Base-by-base conservation (phyloP, 1,284 basidiomycete species). In the Ustilago loliicola region DNA sequence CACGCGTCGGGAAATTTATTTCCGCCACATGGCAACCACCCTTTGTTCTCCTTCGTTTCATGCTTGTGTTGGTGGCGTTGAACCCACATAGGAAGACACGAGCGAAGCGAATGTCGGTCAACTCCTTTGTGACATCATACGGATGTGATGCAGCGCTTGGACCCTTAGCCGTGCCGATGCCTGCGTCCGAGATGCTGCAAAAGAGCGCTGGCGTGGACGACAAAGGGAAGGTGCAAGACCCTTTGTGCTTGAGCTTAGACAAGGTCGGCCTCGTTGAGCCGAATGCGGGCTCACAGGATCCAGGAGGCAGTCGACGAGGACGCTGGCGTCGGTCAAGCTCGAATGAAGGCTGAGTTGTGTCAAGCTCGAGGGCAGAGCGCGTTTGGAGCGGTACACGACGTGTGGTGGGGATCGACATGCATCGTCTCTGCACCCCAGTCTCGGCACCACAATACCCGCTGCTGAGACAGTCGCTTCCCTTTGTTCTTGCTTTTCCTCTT, bases 341-440 rank as follows among this genome's bases (percentile, higher is more conserved):
- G 42, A 45, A 8, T 21, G 42, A 21, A 21, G 42, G 9, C 38
- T 40, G 11, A 40, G 45, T 25, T 10, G 45, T 21, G 45, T 48
- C 45, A 11, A 13, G 6, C 17, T 15, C 13, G 17, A 5, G 54
- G 15, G 48, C 40, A 53, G 36, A 38, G 3, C 13, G 4, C 13
- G 25, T 13, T 21, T n/a, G 19, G 13, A 17, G 40, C 23, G 25
- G 55, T 27, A 23, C 42, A 21, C 19, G 56, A 63, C 61, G 47
- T 58, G 48, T 61, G 60, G 60, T 63, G 60, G 64, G 56, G 56
- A 63, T 72, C 64, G 60, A 34, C 59, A 72, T 58, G 64, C 69
- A 60, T 62, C 63, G 59, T 40, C 19, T n/a, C 21, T 38, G 47
- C 48, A 23, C 40, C 32, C 34, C 47, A 8, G 30, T 47, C 21